Base-by-base conservation (phyloP, 2,329 filamentous ascomycete genomes). In the Sporothrix variecibatus region DNA sequence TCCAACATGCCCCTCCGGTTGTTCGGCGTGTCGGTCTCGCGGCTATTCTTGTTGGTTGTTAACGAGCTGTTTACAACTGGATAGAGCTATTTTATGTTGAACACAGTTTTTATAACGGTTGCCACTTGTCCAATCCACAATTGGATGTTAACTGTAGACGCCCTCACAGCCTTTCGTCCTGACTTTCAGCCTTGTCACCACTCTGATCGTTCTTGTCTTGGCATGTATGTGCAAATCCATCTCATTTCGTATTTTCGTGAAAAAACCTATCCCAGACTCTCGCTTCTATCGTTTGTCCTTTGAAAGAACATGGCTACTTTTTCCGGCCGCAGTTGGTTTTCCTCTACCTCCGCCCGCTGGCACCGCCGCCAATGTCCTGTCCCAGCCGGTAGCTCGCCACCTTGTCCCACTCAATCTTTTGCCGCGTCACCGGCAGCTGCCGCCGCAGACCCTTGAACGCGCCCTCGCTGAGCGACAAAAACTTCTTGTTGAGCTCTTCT, bases 321-420 rank as follows among this genome's bases (percentile, higher is more conserved):
- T 85, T 20, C 8, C 51, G 51, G 51, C 26, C 28, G 28, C 56
- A 60, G 28, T 20, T 8, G 4, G 20, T 4, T 38, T n/a, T 23
- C 6, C 2, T 17, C 40, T 69, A 69, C 64, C 49, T 34, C 62
- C 64, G 65, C 15, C 67, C 56, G 28, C 28, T 17, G n/a, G 26
- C 62, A 69, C 90, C 90, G 69, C 92, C 91, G 23, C 91, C 91
- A 82, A 94, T 93, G 80, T 94, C 92, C 82, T 94, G 92, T 34
- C 93, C 93, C 78, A 97, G 86, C 75, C 94, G 88, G 85, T 99
- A 99, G 78, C 94, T 94, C 64, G 94, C 92, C 78, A 99, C 94
- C 87, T 97, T 98, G 83, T 99, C 95, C 96, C 96, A 99, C 84
- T 99, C 96, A 78, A 99, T 95, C 88, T 98, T 98, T 86, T 99